Percentiles rank a stretch among this genome's conserved stretches.
These are phyloP conservation scores for Melocanna baccifera DNA, from an alignment of 176 grass and related monocot species.

Conservation along the genomic window DNA sequence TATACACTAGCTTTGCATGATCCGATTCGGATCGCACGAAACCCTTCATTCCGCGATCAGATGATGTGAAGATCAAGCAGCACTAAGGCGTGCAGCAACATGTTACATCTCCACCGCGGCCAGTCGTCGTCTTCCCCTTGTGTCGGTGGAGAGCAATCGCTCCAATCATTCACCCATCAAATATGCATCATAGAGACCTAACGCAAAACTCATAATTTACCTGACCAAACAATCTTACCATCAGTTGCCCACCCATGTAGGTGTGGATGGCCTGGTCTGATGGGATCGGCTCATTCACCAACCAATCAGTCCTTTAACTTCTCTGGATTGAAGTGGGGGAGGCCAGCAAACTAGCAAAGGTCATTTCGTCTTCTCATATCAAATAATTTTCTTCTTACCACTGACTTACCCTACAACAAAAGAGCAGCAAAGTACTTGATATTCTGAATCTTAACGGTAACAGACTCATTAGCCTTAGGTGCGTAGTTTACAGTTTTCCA, in stretches of 20 bases:
- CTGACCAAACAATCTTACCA: background rate
- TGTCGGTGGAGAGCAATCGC: background rate
- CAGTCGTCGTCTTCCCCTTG: background rate
- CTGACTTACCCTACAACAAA: background rate
- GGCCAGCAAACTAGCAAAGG: background rate
- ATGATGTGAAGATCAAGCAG: background rate
- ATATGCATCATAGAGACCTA: background rate
- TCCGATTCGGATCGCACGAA: background rate
- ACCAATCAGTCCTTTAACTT: background rate
- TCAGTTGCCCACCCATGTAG: background rate
- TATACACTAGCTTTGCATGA: background rate
- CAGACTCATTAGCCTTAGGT: background rate
- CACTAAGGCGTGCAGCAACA: background rate
- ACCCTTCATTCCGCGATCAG: background rate
- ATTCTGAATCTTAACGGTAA: background rate
- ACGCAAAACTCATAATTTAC: background rate
- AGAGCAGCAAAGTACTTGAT: background rate
- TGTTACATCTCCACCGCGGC: too few relatives aligned
- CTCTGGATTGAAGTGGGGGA: background rate
- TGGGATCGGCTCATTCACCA: background rate
- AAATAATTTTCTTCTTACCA: background rate
- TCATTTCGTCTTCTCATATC: background rate
- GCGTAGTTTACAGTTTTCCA: background rate
- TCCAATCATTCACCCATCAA: background rate
- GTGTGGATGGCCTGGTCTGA: background rate